These are phyloP conservation scores for Populus tomentosa DNA, from an alignment of 441 rosid species.

Conservation along the genomic window DNA sequence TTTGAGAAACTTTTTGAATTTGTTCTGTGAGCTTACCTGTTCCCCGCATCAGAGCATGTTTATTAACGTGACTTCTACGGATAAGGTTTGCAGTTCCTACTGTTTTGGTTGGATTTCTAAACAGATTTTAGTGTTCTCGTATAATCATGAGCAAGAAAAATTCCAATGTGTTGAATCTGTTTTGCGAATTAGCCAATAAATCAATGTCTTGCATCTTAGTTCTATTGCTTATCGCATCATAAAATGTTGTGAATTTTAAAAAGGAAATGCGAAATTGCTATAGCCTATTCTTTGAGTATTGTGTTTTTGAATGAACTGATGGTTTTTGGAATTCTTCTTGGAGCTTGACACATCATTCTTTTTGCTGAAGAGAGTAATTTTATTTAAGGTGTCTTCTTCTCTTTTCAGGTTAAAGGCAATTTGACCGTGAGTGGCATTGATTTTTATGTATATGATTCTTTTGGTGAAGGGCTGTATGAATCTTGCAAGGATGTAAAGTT, in stretches of 20 bases:
- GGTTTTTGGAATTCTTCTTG: neutral
- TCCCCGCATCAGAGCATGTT: constrained; percentile 95
- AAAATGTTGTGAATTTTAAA: neutral
- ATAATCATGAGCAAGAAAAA: neutral
- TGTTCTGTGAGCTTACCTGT: constrained; percentile 95
- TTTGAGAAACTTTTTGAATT: constrained; percentile 88
- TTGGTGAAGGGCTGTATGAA: constrained; percentile 78
- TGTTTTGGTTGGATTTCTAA: neutral
- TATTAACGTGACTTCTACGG: constrained; percentile 79
- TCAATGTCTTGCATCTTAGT: neutral
- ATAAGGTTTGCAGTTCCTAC: constrained; percentile 49
- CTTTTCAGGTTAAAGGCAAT: constrained; percentile 72
- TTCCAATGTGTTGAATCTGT: neutral
- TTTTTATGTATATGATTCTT: constrained; percentile 69
- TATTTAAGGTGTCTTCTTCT: constrained; percentile 15
- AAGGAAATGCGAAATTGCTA: constrained; percentile 2
- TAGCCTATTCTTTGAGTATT: neutral
- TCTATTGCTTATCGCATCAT: neutral
- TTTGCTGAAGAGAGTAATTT: constrained; percentile 6
- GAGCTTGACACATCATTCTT: neutral
- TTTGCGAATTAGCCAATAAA: too few species aligned
- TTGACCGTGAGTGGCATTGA: constrained; percentile 82
- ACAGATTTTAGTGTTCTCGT: neutral
- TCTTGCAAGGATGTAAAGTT: constrained; percentile 97
- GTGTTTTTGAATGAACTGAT: constrained; percentile 6